Evolutionary conservation across 2,329 filamentous ascomycete genomes (phyloP).

Genomic region (Alternaria viburni): DNA sequence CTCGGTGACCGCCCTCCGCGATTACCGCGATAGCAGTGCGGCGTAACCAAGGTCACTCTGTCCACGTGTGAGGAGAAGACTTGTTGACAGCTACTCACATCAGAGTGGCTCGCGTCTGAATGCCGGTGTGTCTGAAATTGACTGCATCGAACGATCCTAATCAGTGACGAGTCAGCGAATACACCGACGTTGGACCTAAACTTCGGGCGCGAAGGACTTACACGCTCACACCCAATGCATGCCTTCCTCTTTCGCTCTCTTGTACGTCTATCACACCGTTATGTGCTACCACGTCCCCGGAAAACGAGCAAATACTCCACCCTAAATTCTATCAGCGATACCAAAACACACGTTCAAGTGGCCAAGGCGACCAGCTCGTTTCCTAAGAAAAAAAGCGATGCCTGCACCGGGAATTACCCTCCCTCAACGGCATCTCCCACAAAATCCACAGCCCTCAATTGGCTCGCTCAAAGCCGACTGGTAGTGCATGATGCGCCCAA

Average conservation of each 20-base stretch:
- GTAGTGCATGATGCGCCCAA: not conserved
- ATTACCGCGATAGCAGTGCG: not conserved
- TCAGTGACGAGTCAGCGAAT: not conserved
- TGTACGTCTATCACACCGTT: not conserved
- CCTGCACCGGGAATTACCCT: not conserved
- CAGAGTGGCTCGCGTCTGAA: not conserved
- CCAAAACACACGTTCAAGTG: not conserved
- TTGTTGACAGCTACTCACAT: not conserved
- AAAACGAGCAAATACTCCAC: not conserved
- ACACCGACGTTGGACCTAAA: not conserved
- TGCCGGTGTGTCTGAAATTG: not conserved
- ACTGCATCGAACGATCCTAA: not conserved
- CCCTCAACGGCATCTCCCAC: not conserved
- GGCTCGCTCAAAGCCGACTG: not conserved
- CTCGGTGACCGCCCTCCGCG: not conserved
- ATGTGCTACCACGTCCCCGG: not conserved
- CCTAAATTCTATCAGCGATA: not conserved
- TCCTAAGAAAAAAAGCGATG: not conserved
- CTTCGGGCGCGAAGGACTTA: not conserved
- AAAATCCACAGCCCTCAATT: not conserved
- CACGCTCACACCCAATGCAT: not conserved
- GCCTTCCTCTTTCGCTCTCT: not conserved
- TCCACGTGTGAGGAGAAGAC: not conserved
- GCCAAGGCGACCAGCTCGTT: not conserved
- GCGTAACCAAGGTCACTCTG: not conserved